phyloP scores from a whole-genome alignment of 2,329 filamentous ascomycete genomes.

The Keithomyces neogunnii region DNA sequence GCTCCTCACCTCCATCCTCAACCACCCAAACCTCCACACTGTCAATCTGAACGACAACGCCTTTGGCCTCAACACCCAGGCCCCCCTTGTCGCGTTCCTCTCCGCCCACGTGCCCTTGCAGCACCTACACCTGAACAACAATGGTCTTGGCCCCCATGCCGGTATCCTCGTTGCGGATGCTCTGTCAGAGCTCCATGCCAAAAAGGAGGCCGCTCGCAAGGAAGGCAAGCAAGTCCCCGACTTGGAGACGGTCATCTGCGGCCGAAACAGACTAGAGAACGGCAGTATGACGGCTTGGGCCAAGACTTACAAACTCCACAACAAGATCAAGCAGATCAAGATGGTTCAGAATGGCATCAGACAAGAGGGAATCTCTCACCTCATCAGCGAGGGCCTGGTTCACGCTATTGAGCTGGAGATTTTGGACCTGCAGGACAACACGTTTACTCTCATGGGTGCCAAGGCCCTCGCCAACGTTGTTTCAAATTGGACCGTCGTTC shows the following conservation, averaged over 20 bases:
- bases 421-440: slow-evolving; percentile 94
- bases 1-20: slow-evolving; percentile 78
- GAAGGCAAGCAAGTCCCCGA: slow-evolving; percentile 65
- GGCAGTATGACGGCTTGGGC: slow-evolving; percentile 96
- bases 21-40: slow-evolving; percentile 78
- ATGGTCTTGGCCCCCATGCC: slow-evolving; percentile 86
- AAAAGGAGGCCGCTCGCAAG: slow-evolving; percentile 72
- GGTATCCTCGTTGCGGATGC: slow-evolving; percentile 85
- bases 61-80: slow-evolving; percentile 91
- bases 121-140: slow-evolving; percentile 96
- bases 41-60: slow-evolving; percentile 97
- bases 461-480: slow-evolving; percentile 70
- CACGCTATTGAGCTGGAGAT: slow-evolving; percentile 61
- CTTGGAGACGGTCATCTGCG: slow-evolving; percentile 94
- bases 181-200: slow-evolving; percentile 70
- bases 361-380: slow-evolving; percentile 78
- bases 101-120: slow-evolving; percentile 81
- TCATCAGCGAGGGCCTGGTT: slow-evolving; percentile 71
- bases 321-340: slow-evolving; percentile 74
- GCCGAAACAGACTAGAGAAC: slow-evolving; percentile 90
- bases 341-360: slow-evolving; percentile 99
- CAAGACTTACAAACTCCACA: slow-evolving; percentile 74
- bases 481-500: slow-evolving; percentile 63
- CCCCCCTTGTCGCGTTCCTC: slow-evolving; percentile 86
- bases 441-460: slow-evolving; percentile 77